Evolutionary conservation across 176 grass and related monocot species (phyloP).

Genomic region (Calamus simplicifolius): DNA sequence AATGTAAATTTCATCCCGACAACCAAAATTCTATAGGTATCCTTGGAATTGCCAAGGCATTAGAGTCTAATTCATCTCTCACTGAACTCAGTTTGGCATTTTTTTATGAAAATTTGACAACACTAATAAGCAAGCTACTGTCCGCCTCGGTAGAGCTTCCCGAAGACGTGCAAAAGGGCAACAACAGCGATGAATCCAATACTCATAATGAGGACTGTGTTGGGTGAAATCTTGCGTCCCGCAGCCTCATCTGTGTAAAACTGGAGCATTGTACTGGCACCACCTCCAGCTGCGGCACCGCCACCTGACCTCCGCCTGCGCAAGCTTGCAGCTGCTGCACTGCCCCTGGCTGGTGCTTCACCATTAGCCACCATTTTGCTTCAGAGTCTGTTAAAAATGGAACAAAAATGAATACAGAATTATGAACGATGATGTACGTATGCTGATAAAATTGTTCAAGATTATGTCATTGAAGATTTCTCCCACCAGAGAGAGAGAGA

Average conservation of each 20-base stretch:
- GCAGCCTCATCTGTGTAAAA: slow-evolving; percentile 84
- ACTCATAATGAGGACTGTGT: slow-evolving; percentile 87
- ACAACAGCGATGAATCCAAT: slow-evolving; percentile 81
- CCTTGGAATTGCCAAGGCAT: no score
- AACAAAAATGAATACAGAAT: not conserved
- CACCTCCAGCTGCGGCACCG: slow-evolving; percentile 25
- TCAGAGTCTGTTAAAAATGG: slow-evolving; percentile 4
- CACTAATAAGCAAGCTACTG: no score
- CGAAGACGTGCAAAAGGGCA: slow-evolving; percentile 71
- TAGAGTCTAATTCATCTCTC: no score
- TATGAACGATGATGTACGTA: no score
- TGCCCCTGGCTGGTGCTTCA: slow-evolving; percentile 46
- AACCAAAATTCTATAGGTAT: no score
- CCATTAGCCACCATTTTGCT: slow-evolving; percentile 73
- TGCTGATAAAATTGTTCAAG: no score
- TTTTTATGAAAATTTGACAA: no score
- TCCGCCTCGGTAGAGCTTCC: slow-evolving; percentile 62
- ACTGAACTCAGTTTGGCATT: no score
- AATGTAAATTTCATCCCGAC: no score
- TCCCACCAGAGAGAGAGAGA: no score
- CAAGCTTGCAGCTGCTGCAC: slow-evolving; percentile 59
- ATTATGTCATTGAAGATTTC: no score
- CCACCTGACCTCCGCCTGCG: slow-evolving; percentile 53
- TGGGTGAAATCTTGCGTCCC: slow-evolving; percentile 83
- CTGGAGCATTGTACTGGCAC: slow-evolving; percentile 70